These are phyloP conservation scores for Diutina siamensis DNA, from an alignment of 1,139 yeast genomes.

Conservation along the genomic window DNA sequence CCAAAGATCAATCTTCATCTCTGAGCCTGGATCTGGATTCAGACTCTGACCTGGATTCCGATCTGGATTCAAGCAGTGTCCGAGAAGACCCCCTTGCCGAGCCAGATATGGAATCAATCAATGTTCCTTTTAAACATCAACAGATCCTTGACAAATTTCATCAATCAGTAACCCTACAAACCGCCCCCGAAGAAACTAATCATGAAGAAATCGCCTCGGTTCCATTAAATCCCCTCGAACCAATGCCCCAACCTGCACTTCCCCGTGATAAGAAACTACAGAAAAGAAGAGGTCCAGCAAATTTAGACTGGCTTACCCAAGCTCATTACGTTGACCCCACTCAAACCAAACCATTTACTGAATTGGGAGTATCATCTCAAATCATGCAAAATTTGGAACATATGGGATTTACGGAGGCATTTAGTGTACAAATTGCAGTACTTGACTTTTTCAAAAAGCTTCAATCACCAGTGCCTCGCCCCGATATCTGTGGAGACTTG, in stretches of 20 bases:
- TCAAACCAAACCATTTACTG: conserved; percentile 27
- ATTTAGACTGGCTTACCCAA: conserved; percentile 53
- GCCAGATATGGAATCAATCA: background rate
- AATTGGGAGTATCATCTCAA: conserved; percentile 28
- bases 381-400: conserved; percentile 36
- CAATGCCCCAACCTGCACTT: conserved; percentile 73
- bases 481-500: conserved; percentile 58
- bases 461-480: conserved; percentile 19
- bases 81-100: background rate
- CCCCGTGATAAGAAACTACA: conserved; percentile 39
- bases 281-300: conserved; percentile 27
- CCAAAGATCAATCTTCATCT: background rate
- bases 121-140: background rate
- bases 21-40: background rate
- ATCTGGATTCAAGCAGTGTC: background rate
- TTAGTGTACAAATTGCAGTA: conserved; percentile 69
- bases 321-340: conserved; percentile 47
- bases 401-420: conserved; percentile 43
- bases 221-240: conserved; percentile 29
- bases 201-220: background rate
- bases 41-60: background rate
- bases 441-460: conserved; percentile 36
- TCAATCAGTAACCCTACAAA: background rate
- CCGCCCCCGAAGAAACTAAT: background rate
- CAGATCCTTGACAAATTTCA: conserved; percentile 1